Evolutionary conservation across 306 rosid species (phyloP), one percentile per base, ranked within the genome.

Genomic region (Vigna mungo): DNA sequence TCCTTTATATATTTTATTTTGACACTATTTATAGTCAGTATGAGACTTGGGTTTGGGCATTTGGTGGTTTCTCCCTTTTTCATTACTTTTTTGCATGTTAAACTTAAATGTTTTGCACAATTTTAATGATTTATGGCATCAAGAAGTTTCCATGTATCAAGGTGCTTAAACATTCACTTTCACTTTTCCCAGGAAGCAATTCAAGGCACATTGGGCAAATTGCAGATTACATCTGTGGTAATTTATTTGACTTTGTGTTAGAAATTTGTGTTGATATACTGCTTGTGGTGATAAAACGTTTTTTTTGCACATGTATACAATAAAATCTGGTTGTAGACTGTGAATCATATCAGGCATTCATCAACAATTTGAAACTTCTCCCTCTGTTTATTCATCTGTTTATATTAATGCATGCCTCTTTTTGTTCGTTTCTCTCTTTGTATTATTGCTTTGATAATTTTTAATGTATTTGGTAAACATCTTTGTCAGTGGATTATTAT

Each of bases 161-260:
- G 25, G 20, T 63, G 77, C 46, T 74, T 65, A 60, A 47, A 41
- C 73, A 49, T 68, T 66, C n/a, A 51, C 59, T 46, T 20, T 25
- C 68, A 49, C 74, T 17, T 70, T 16, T 78, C 44, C 15, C 91
- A 94, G 98, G 89, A 91, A 71, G 87, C 88, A 73, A 83, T 94
- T 71, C 84, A 67, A 81, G 88, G 72, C 62, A 71, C 86, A 32
- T 76, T 94, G 87, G 76, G 82, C 78, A 66, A 85, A 85, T 81
- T 89, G 76, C 81, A 84, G 83, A 90, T 94, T 66, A 63, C 84
- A 59, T 60, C 97, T 60, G 97, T 89, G 98, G 98, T 94, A 91
- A 88, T 66, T 43, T 48, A 17, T 78, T 81, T 82, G 34, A 56
- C 72, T 51, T 65, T 75, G 49, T 64, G 61, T 75, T 30, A 44